phyloP scores from a whole-genome alignment of 2,329 filamentous ascomycete genomes.

The Fusarium setosum region DNA sequence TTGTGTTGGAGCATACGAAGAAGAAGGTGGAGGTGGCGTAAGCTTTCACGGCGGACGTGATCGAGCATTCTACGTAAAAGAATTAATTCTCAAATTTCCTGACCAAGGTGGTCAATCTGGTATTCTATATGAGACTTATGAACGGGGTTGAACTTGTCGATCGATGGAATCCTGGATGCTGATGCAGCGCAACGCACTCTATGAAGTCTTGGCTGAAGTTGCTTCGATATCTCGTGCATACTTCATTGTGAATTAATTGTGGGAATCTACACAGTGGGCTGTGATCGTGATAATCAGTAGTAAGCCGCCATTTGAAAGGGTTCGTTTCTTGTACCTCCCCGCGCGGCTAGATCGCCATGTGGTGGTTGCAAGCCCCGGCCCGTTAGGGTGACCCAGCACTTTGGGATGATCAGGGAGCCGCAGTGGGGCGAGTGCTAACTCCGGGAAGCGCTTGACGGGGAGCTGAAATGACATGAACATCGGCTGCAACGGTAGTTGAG shows the following conservation, averaged over 20 bases:
- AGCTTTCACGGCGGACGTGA: constrained; percentile 10
- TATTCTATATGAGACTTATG: too few relatives aligned
- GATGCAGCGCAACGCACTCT: too few relatives aligned
- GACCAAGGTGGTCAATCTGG: neutral
- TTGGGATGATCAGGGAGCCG: constrained; percentile 35
- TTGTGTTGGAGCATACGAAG: constrained; percentile 66
- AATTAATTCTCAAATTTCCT: neutral
- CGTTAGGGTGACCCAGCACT: constrained; percentile 37
- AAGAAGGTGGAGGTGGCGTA: constrained; percentile 38
- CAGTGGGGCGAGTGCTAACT: constrained; percentile 28
- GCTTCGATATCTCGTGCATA: neutral
- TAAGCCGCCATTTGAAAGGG: neutral
- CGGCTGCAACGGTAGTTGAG: neutral
- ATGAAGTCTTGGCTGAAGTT: neutral
- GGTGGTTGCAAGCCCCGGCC: constrained; percentile 39
- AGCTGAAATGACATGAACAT: neutral
- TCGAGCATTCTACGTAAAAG: neutral
- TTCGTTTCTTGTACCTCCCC: neutral
- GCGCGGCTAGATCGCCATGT: constrained; percentile 13
- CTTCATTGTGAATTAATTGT: neutral
- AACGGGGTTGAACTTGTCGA: too few relatives aligned
- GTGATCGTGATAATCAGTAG: neutral
- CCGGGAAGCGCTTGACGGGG: neutral
- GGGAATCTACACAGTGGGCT: neutral
- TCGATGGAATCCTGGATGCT: too few relatives aligned